Base-by-base conservation (phyloP, 129 eudicot species). In the Logfia minima region DNA sequence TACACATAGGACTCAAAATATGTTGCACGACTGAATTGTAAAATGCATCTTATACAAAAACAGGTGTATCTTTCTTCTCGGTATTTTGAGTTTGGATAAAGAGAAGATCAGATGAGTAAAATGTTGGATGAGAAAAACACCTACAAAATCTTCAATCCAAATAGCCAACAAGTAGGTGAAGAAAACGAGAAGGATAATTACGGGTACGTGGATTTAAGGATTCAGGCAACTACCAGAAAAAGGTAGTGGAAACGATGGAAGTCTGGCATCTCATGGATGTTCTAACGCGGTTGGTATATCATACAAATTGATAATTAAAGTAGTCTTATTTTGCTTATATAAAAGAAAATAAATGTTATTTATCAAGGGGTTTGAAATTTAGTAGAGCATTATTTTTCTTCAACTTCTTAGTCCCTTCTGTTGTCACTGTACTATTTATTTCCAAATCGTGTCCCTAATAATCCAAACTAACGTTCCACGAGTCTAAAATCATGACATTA, bases 321-420 rank as follows among this genome's bases (percentile, higher is more conserved):
- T 76, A 81, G 68, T 80, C 66, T 55, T 64, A 65, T 88, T 48
- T 78, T 83, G 53, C 52, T 83, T 83, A 82, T 77, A 72, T 85
- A 81, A 67, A 45, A 79, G 43, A 79, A 68, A 37, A 70, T 62
- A 37, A 78, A 70, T 67, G 70, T 82, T 67, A 83, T 79, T 51
- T 67, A 80, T 51, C 70, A 37, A 60, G 66, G 84, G 61, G 67
- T 75, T 32, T 39, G 60, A 48, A 32, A 60, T 77, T 75, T 28
- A 60, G 71, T 37, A 45, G 45, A 77, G 10, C 71, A 22, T 69
- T 73, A 10, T 75, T 77, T 62, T 72, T 75, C 77, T 64, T 78
- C 62, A 61, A 43, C 22, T 69, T 70, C 16, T 64, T 74, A 41
- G 17, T 72, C 78, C 51, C 68, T 79, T 65, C 19, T 9, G 62